Evolutionary conservation across 2,329 filamentous ascomycete species (phyloP).

Genomic region (Colletotrichum echinochloae): DNA sequence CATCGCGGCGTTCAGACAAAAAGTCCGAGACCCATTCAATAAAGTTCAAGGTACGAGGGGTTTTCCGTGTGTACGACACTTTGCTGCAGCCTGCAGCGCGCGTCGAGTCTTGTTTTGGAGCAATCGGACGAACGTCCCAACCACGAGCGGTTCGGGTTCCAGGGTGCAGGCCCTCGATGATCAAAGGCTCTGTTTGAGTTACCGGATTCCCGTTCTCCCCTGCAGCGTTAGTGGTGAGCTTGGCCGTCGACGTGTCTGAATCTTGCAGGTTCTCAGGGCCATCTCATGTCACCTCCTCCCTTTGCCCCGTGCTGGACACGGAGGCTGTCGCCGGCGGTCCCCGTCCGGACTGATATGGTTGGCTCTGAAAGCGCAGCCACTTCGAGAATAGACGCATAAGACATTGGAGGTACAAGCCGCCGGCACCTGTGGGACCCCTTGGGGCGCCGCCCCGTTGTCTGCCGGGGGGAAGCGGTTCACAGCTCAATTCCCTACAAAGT

Average conservation of each 20-base stretch:
- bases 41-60: not conserved
- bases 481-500: not conserved
- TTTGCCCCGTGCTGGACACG: not conserved
- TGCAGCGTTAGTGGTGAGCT: conserved; percentile 25
- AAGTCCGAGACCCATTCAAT: not conserved
- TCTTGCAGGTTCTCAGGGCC: not conserved
- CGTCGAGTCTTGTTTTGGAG: not conserved
- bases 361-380: conserved; percentile 38
- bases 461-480: not conserved
- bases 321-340: conserved; percentile 2
- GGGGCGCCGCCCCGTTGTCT: not conserved
- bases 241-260: conserved; percentile 1
- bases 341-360: conserved; percentile 12
- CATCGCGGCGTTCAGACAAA: not conserved
- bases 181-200: not conserved
- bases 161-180: no score
- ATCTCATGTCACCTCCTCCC: not conserved
- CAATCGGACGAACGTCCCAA: not conserved
- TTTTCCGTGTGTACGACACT: not conserved
- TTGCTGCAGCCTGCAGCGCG: not conserved
- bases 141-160: conserved; percentile 18
- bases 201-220: not conserved
- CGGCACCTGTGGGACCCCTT: not conserved
- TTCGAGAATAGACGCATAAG: conserved; percentile 28
- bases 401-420: not conserved